Conservation (phyloP, 2,329 filamentous ascomycete species). For the Paracoccidioides brasiliensis region DNA sequence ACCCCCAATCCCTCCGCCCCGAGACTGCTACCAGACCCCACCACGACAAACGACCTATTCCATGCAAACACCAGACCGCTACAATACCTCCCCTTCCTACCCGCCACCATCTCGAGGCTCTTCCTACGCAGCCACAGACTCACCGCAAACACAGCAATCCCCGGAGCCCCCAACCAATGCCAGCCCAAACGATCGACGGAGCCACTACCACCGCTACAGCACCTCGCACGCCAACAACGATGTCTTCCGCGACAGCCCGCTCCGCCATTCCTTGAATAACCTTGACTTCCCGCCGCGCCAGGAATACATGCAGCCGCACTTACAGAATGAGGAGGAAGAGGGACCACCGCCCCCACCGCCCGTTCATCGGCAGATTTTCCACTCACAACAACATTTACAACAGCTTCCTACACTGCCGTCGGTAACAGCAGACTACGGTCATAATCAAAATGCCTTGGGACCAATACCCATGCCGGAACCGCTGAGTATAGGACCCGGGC, state of each 20-base stretch:
- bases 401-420: background rate
- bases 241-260: constrained; percentile 16
- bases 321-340: constrained; percentile 15
- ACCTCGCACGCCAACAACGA: constrained; percentile 14
- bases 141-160: background rate
- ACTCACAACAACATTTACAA: background rate
- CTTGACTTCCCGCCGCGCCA: constrained; percentile 12
- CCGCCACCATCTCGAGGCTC: constrained; percentile 5
- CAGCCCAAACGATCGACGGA: constrained; percentile 1
- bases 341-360: constrained; percentile 21
- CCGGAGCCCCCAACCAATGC: background rate
- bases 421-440: background rate
- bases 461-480: constrained; percentile 15
- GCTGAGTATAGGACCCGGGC: constrained; percentile 11
- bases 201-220: constrained; percentile 11
- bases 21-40: constrained; percentile 6
- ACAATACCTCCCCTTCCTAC: constrained; percentile 6
- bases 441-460: constrained; percentile 6
- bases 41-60: constrained; percentile 6
- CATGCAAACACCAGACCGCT: constrained; percentile 3
- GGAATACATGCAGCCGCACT: constrained; percentile 8
- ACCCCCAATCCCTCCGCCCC: background rate
- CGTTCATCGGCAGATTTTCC: constrained; percentile 17
- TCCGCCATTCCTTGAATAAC: constrained; percentile 17
- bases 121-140: constrained; percentile 1